Evolutionary conservation across 129 eudicot species (phyloP), one percentile per base, ranked within the genome.

Genomic region (Helianthus tuberosus): DNA sequence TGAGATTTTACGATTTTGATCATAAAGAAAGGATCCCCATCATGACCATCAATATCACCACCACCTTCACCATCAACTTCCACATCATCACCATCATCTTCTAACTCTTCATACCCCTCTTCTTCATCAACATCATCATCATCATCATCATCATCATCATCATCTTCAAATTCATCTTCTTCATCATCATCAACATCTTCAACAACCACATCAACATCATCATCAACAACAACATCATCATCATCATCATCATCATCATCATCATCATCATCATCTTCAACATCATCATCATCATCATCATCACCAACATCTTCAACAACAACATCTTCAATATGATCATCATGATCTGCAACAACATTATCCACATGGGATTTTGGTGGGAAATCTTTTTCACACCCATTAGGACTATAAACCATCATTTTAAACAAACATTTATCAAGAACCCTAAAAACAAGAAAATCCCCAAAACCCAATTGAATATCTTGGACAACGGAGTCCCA

Each of bases 381-480:
- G 0, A 70, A 15, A 36, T 15, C 9, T 52, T 13, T 70, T 61
- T 60, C 55, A 15, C 81, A 77, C 6, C 81, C 81, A 39, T 17
- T 69, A 1, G 76, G 71, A 52, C 71, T 51, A 53, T 48, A 77
- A 11, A 77, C 47, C 0, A 53, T 4, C 50, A 77, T 1, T 23
- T 7, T 17, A 36, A 69, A 77, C 10, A 41, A 15, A 11, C 48
- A 50, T 20, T 50, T 20, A 51, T 63, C 76, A 70, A 61, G 54
- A 14, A 60, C 23, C 5, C 36, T 15, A 41, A 77, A 77, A 2
- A 77, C n/a, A 6, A 77, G 55, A 50, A 77, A 77, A 70, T 77
- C 71, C 76, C 81, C 81, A 77, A 69, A 77, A 0, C 13, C 35
- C 76, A 77, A 51, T 0, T 39, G 6, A n/a, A 55, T 44, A 50